phyloP scores from a whole-genome alignment of 2,329 filamentous ascomycete genomes.

The Colletotrichum costaricense region DNA sequence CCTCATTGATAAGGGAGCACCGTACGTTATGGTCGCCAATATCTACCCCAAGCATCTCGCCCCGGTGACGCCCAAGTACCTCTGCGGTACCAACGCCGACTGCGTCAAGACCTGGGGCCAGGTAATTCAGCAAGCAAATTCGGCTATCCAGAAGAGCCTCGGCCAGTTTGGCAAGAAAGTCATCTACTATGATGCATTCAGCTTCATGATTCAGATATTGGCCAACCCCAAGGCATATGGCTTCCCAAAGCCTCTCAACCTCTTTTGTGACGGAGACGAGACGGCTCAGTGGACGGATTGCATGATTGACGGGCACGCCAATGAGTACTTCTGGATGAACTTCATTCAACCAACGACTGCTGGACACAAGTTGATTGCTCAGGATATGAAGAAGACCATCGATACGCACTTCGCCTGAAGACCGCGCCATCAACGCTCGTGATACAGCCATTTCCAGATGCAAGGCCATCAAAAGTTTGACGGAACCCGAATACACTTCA shows the following conservation, averaged over 20 bases:
- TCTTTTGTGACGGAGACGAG: neutral
- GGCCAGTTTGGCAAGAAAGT: neutral
- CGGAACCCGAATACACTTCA: too few species aligned
- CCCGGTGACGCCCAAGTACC: neutral
- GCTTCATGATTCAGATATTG: neutral
- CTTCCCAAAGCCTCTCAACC: neutral
- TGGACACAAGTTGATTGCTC: constrained; percentile 9
- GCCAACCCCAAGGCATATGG: neutral
- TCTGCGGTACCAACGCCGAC: neutral
- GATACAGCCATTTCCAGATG: neutral
- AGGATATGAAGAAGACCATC: constrained; percentile 3
- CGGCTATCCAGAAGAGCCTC: neutral
- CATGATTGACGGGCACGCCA: neutral
- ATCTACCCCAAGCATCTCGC: neutral
- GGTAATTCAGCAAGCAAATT: neutral
- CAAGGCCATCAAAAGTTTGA: neutral
- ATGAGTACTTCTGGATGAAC: constrained; percentile 25
- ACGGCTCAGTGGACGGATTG: neutral
- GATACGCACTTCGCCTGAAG: neutral
- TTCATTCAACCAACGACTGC: constrained; percentile 18
- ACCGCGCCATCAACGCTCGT: neutral
- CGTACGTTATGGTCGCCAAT: neutral
- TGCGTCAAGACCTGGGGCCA: neutral
- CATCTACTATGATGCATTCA: neutral
- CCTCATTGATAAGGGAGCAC: neutral